These are phyloP conservation scores for Ciborinia camelliae DNA, from an alignment of 2,329 filamentous ascomycete genomes.

Conservation along the genomic window DNA sequence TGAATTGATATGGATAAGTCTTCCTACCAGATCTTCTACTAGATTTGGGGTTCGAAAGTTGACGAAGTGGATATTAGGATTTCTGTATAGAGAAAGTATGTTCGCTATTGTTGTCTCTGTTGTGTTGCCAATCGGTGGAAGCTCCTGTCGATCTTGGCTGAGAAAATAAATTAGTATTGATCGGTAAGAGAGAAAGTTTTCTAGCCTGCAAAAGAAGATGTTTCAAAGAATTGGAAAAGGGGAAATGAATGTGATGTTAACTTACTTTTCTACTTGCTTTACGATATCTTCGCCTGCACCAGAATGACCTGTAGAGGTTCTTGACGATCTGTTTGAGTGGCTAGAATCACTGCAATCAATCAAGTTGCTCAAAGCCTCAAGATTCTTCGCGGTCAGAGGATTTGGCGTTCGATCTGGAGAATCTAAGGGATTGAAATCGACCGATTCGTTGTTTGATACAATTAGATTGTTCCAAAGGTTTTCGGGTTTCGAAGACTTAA, in stretches of 20 bases:
- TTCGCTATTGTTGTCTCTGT: background rate
- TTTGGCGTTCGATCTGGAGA: background rate
- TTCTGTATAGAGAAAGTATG: background rate
- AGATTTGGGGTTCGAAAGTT: background rate
- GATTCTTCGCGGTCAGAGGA: background rate
- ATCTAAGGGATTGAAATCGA: background rate
- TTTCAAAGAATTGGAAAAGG: background rate
- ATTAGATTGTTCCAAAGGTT: background rate
- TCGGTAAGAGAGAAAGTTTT: background rate
- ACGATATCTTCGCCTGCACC: background rate
- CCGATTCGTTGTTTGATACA: background rate
- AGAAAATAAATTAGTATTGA: background rate
- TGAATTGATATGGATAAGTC: conserved; percentile 5
- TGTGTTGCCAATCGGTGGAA: background rate
- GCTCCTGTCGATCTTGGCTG: background rate
- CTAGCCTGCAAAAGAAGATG: background rate
- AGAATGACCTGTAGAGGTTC: background rate
- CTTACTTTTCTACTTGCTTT: conserved; percentile 9
- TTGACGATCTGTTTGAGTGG: background rate
- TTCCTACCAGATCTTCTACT: conserved; percentile 3
- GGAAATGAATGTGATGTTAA: background rate
- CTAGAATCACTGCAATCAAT: background rate
- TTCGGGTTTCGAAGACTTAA: background rate
- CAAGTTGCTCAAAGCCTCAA: background rate
- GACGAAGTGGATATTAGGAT: background rate